Conservation (phyloP, 495 filamentous ascomycete genomes). For the Podospora pseudoanserina region DNA sequence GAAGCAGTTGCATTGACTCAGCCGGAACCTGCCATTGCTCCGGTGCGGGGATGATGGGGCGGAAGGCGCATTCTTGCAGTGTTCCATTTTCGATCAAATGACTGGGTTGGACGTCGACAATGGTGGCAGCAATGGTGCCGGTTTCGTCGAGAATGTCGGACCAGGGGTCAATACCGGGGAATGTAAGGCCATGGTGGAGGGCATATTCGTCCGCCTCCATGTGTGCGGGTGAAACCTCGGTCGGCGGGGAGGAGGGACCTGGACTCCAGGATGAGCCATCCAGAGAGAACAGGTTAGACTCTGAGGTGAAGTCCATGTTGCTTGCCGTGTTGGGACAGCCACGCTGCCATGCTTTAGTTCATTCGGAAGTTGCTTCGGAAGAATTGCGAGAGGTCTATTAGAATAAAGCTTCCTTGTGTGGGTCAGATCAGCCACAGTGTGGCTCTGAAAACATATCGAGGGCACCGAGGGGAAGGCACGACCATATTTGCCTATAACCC, state of each 20-base stretch:
- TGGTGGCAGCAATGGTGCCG: slow-evolving; percentile 16
- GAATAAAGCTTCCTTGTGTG: too few relatives aligned
- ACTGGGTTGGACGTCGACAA: slow-evolving; percentile 17
- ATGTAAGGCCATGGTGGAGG: slow-evolving; percentile 35
- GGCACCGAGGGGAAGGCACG: too few relatives aligned
- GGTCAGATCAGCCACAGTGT: too few relatives aligned
- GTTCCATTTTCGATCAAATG: slow-evolving; percentile 15
- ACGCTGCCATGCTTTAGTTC: too few relatives aligned
- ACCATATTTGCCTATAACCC: too few relatives aligned
- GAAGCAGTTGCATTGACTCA: slow-evolving; percentile 23
- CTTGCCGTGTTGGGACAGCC: background rate
- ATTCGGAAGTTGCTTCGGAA: too few relatives aligned
- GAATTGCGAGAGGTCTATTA: too few relatives aligned
- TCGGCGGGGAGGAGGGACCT: background rate
- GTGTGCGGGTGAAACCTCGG: slow-evolving; percentile 4
- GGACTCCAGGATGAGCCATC: slow-evolving; percentile 19
- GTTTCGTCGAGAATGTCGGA: slow-evolving; percentile 12
- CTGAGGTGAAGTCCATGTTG: slow-evolving; percentile 26
- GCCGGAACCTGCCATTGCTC: slow-evolving; percentile 19
- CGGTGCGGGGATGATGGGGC: slow-evolving; percentile 19
- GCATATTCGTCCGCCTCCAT: slow-evolving; percentile 41
- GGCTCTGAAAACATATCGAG: too few relatives aligned
- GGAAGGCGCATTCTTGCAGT: slow-evolving; percentile 26
- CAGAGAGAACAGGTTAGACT: slow-evolving; percentile 18
- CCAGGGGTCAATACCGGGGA: slow-evolving; percentile 30